Evolutionary conservation across 2,329 filamentous ascomycete genomes (phyloP).

Genomic region (Onygenales sp.): DNA sequence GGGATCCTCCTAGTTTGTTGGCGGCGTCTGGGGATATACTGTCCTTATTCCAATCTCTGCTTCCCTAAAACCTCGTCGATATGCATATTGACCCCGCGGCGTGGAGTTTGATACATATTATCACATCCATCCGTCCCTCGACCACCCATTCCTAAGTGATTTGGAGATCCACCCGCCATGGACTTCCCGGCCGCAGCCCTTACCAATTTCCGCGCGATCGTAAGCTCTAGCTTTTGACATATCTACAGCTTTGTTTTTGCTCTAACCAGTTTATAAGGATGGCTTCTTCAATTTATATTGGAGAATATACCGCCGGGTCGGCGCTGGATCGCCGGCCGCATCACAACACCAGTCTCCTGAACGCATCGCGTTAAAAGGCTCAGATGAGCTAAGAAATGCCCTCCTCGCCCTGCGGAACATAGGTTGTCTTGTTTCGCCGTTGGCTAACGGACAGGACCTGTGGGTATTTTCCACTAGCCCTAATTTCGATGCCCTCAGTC

Average conservation of each 20-base stretch:
- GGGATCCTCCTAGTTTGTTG: neutral
- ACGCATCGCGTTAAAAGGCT: neutral
- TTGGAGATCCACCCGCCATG: slow-evolving; percentile 22
- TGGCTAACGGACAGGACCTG: slow-evolving; percentile 28
- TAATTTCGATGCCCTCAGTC: slow-evolving; percentile 25
- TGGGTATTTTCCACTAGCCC: slow-evolving; percentile 33
- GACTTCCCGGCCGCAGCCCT: slow-evolving; percentile 34
- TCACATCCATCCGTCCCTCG: neutral
- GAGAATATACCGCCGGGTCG: slow-evolving; percentile 19
- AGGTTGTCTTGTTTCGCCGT: slow-evolving; percentile 29
- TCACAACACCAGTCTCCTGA: slow-evolving; percentile 15
- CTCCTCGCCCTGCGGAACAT: slow-evolving; percentile 27
- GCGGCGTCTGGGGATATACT: neutral
- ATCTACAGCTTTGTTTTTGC: neutral
- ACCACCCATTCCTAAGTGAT: neutral
- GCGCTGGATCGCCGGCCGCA: slow-evolving; percentile 17
- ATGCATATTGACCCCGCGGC: neutral
- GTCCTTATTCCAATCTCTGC: neutral
- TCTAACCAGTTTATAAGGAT: slow-evolving; percentile 25
- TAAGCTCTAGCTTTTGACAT: slow-evolving; percentile 18
- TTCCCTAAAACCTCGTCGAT: neutral
- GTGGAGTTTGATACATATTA: neutral
- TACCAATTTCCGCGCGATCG: slow-evolving; percentile 34
- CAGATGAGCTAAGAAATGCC: slow-evolving; percentile 26
- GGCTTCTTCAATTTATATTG: slow-evolving; percentile 34